A percentile compares a stretch with the other conserved stretches of the same genome.
phyloP scores from a whole-genome alignment of 2,329 filamentous ascomycete genomes.

The Chaetomiaceae sp. region DNA sequence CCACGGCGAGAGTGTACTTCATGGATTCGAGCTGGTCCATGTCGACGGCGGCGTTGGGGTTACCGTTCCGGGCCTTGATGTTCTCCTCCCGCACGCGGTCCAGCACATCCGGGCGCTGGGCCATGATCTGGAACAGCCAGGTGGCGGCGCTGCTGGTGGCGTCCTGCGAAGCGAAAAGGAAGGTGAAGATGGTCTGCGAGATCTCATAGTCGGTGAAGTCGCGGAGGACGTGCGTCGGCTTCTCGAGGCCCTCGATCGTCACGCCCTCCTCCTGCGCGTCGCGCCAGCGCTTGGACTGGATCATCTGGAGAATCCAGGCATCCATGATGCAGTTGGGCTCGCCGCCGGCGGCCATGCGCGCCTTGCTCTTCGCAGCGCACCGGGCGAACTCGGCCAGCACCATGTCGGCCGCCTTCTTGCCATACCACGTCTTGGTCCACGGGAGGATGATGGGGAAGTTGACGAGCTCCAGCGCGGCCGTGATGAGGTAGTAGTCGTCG shows the following conservation, averaged over 20 bases:
- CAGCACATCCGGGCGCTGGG: conserved; percentile 87
- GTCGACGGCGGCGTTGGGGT: conserved; percentile 63
- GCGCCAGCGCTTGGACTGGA: conserved; percentile 77
- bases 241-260: conserved; percentile 63
- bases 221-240: conserved; percentile 77
- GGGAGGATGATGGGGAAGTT: conserved; percentile 97
- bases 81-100: conserved; percentile 92
- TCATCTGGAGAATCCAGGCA: conserved; percentile 84
- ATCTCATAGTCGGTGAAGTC: conserved; percentile 90
- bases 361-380: conserved; percentile 89
- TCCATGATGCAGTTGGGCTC: conserved; percentile 92
- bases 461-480: conserved; percentile 90
- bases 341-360: conserved; percentile 83
- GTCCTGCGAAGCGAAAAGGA: conserved; percentile 96
- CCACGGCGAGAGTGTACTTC: conserved; percentile 84
- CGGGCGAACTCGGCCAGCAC: conserved; percentile 84
- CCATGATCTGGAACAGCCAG: conserved; percentile 92
- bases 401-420: conserved; percentile 92
- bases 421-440: conserved; percentile 94
- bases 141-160: conserved; percentile 90
- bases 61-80: conserved; percentile 66
- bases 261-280: conserved; percentile 71
- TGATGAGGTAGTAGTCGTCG: conserved; percentile 95
- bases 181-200: conserved; percentile 88
- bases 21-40: conserved; percentile 87